These are phyloP conservation scores for Aphanocladium album DNA, from an alignment of 2,329 filamentous ascomycete genomes.

Conservation along the genomic window DNA sequence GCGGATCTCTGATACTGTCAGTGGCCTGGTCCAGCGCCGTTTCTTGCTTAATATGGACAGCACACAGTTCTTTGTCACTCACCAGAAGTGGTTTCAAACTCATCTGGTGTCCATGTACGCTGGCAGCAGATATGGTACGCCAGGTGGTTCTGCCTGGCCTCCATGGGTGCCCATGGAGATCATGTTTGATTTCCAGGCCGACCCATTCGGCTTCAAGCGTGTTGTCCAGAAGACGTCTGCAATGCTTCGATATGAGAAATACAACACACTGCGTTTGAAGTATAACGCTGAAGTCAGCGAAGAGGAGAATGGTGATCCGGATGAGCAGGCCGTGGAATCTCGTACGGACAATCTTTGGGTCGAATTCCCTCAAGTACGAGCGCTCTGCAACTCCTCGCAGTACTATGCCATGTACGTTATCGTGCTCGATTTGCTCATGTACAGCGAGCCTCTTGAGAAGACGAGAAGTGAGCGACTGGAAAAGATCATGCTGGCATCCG, in stretches of 20 bases:
- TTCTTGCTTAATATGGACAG: conserved; percentile 96
- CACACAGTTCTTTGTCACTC: conserved; percentile 95
- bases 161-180: conserved; percentile 98
- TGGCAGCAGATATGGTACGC: conserved; percentile 85
- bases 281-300: conserved; percentile 89
- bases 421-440: conserved; percentile 89
- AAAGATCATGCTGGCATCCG: conserved; percentile 97
- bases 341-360: conserved; percentile 97
- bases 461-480: conserved; percentile 92
- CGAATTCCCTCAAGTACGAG: conserved; percentile 88
- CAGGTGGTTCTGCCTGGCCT: conserved; percentile 83
- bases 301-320: conserved; percentile 42
- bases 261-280: conserved; percentile 93
- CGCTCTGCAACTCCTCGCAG: conserved; percentile 94
- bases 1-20: conserved; percentile 85
- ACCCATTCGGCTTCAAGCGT: conserved; percentile 95
- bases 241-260: conserved; percentile 92
- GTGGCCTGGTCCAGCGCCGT: conserved; percentile 87
- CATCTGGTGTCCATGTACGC: conserved; percentile 89
- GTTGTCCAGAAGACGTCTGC: conserved; percentile 97
- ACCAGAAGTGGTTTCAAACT: conserved; percentile 81
- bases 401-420: conserved; percentile 99
- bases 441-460: conserved; percentile 94
- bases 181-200: conserved; percentile 92
- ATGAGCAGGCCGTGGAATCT: conserved; percentile 58